Evolutionary conservation across 2,329 filamentous ascomycete genomes (phyloP), one percentile per base, ranked within the genome.

Genomic region (Pseudopithomyces maydicus): DNA sequence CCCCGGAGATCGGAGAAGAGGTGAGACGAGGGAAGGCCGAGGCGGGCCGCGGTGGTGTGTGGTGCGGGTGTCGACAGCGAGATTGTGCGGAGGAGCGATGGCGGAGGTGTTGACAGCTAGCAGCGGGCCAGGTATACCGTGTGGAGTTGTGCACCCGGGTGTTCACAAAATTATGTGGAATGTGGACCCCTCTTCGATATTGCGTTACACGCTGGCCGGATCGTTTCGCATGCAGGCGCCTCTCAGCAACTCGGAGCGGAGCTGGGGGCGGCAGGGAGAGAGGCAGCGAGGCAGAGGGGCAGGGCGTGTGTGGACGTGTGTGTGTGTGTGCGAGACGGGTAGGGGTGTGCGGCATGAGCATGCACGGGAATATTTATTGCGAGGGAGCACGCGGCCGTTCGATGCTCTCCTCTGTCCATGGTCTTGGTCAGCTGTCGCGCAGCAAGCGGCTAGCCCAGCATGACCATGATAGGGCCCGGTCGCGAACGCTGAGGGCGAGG

Each of bases 101-200:
- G 44, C 39, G 39, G 44, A 26, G 51, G 46, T 23, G 57, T 36
- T 36, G 35, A 36, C 38, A 59, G 56, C 26, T 58, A 54, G 58
- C 52, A 36, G 49, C 55, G 54, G 50, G 56, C 44, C 54, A 56
- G 26, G 26, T 29, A 29, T 29, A 29, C 5, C 26, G 26, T 29
- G 57, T 57, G 54, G 59, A 58, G 49, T 49, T 51, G 57, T 38
- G 52, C 52, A 48, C n/a, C 15, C 44, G 48, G 49, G 23, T 35
- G 50, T 52, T 55, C 50, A 57, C 55, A 58, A 52, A 56, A 58
- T 48, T 55, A 55, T 54, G 52, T 48, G 52, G 56, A 53, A 52
- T 55, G 59, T 58, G 57, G 55, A 58, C 58, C 61, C 60, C 62
- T 59, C 60, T 56, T 59, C 52, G 62, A 60, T 61, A 65, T 65